Conservation (phyloP, 1,284 basidiomycete species). For the Trametes polyzona region DNA sequence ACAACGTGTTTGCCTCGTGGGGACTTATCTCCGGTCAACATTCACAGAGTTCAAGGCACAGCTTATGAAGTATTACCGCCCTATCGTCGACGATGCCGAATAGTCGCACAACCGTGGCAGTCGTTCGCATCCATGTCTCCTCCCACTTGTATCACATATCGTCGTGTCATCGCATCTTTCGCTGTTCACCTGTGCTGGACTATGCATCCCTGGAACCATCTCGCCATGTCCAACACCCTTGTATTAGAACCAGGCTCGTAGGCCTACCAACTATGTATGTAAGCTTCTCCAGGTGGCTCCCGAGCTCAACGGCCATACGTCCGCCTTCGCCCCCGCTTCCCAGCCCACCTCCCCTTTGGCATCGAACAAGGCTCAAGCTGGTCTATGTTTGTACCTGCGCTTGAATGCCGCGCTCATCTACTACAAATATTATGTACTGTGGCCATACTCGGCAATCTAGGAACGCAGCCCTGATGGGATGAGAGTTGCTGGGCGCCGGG, state of each 20-base stretch:
- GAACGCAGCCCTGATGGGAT: background rate
- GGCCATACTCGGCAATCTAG: background rate
- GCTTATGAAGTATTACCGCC: slow-evolving; percentile 74
- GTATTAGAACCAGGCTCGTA: slow-evolving; percentile 8
- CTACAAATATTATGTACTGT: background rate
- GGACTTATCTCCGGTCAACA: background rate
- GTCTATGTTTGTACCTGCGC: background rate
- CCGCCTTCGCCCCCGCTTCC: background rate
- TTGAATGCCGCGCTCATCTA: background rate
- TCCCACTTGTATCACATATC: slow-evolving; percentile 17
- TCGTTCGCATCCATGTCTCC: slow-evolving; percentile 14
- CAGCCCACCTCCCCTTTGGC: background rate
- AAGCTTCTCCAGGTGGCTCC: background rate
- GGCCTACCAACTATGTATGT: background rate
- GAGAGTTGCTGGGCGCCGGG: background rate
- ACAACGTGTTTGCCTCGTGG: background rate
- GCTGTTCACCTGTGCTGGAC: slow-evolving; percentile 21
- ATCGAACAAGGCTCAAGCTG: background rate
- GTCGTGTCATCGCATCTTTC: slow-evolving; percentile 21
- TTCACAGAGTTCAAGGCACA: slow-evolving; percentile 68
- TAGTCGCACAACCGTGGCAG: slow-evolving; percentile 26
- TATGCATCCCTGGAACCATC: slow-evolving; percentile 20
- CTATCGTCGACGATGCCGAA: slow-evolving; percentile 51
- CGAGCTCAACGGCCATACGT: background rate
- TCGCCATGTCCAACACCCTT: slow-evolving; percentile 19